phyloP scores from a whole-genome alignment of 2,329 filamentous ascomycete genomes.

The Periconia sp. region DNA sequence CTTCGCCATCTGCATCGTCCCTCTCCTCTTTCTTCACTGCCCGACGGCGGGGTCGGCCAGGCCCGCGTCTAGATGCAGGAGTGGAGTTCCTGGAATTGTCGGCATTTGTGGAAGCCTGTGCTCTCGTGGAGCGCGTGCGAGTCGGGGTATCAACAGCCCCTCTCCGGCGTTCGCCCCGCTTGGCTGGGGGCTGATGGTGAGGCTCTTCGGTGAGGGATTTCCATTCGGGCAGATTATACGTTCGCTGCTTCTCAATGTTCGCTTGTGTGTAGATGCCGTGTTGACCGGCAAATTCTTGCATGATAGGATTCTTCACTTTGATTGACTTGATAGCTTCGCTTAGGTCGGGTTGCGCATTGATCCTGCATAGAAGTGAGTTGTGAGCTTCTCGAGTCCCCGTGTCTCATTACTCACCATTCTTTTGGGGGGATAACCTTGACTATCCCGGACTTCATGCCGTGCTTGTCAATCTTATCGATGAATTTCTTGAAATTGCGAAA shows the following conservation, averaged over 20 bases:
- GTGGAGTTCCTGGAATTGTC: conserved; percentile 48
- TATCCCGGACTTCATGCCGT: conserved; percentile 97
- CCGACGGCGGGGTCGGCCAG: conserved; percentile 53
- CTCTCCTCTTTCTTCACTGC: conserved; percentile 26
- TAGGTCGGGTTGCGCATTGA: conserved; percentile 74
- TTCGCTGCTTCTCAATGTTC: conserved; percentile 94
- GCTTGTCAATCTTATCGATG: conserved; percentile 86
- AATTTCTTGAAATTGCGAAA: conserved; percentile 94
- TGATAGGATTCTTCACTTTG: conserved; percentile 94
- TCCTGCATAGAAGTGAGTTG: conserved; percentile 52
- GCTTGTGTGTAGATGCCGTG: conserved; percentile 96
- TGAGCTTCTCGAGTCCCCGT: conserved; percentile 4
- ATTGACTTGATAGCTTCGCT: conserved; percentile 90
- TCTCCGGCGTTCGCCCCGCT: conserved; percentile 79
- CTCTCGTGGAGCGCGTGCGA: conserved; percentile 41
- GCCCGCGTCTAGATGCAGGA: conserved; percentile 53
- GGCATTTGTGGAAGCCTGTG: conserved; percentile 37
- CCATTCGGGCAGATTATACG: conserved; percentile 98
- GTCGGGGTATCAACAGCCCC: conserved; percentile 38
- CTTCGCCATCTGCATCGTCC: conserved; percentile 43
- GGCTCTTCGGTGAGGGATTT: conserved; percentile 90
- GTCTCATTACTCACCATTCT: conserved; percentile 75
- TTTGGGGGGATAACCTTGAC: conserved; percentile 92
- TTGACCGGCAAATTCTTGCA: conserved; percentile 95
- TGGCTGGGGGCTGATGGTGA: conserved; percentile 92